A percentile compares a stretch with the other conserved stretches of the same genome.
Conservation (phyloP, 2,329 filamentous ascomycete species). For the Hypoxylon sp. region DNA sequence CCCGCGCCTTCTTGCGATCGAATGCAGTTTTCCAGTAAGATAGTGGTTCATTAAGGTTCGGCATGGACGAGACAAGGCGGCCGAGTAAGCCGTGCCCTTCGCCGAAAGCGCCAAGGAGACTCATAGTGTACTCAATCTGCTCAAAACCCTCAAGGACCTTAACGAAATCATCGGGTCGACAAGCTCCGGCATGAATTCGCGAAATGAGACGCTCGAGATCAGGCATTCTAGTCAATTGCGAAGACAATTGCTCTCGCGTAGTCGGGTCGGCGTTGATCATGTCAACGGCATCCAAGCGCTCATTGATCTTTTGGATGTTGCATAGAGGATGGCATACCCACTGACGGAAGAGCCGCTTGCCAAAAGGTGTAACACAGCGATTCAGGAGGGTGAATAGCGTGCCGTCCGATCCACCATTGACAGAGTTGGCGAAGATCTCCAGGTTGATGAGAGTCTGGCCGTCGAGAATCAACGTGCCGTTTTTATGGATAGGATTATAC, state of each 20-base stretch:
- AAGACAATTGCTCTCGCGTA: slow-evolving; percentile 88
- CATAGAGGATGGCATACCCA: slow-evolving; percentile 98
- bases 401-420: slow-evolving; percentile 86
- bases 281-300: slow-evolving; percentile 91
- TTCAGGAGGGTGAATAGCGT: slow-evolving; percentile 94
- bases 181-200: slow-evolving; percentile 91
- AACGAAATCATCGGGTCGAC: slow-evolving; percentile 92
- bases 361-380: slow-evolving; percentile 95
- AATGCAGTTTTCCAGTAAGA: slow-evolving; percentile 94
- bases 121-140: slow-evolving; percentile 96
- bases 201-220: slow-evolving; percentile 96
- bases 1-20: slow-evolving; percentile 82
- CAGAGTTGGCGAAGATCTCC: slow-evolving; percentile 95
- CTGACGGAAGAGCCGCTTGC: slow-evolving; percentile 94
- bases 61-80: slow-evolving; percentile 87
- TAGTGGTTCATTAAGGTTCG: slow-evolving; percentile 80
- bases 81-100: slow-evolving; percentile 88
- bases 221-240: slow-evolving; percentile 90
- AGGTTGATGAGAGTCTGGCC: slow-evolving; percentile 97
- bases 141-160: slow-evolving; percentile 96
- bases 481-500: slow-evolving; percentile 92
- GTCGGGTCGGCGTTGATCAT: slow-evolving; percentile 86
- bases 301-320: slow-evolving; percentile 89
- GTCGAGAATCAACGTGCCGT: slow-evolving; percentile 92
- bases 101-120: slow-evolving; percentile 79